A percentile compares a stretch with the other conserved stretches of the same genome.
phyloP scores from a whole-genome alignment of 225 moss, liverwort and hornwort genomes.

The Straminergon stramineum region DNA sequence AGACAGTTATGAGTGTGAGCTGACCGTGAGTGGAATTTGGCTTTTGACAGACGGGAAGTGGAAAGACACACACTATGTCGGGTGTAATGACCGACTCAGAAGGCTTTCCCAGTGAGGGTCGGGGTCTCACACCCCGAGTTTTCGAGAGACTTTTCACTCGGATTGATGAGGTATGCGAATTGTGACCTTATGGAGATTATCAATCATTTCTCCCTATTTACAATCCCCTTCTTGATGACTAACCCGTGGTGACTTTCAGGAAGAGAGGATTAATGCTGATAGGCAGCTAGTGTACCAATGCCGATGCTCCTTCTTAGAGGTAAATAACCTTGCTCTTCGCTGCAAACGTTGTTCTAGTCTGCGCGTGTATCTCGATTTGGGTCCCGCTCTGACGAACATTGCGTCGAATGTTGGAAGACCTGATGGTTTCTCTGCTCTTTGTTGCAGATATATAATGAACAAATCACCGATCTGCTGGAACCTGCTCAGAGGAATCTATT shows the following conservation, averaged over 20 bases:
- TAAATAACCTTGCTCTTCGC: not conserved
- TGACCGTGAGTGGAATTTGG: not conserved
- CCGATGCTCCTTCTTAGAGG: constrained; percentile 94
- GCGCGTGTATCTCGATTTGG: not conserved
- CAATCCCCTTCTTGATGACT: not conserved
- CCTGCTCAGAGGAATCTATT: constrained; percentile 72
- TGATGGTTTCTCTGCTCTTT: not conserved
- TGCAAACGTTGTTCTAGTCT: not conserved
- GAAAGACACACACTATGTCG: constrained; percentile 98
- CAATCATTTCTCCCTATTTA: not conserved
- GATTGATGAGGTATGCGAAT: constrained; percentile 58
- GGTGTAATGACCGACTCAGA: constrained; percentile 52
- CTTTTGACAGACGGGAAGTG: constrained; percentile 76
- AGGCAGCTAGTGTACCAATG: constrained; percentile 80
- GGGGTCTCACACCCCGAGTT: constrained; percentile 81
- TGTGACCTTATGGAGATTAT: not conserved
- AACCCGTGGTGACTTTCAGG: constrained; percentile 28
- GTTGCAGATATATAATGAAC: constrained; percentile 89
- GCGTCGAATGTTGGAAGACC: not conserved
- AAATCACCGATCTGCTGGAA: constrained; percentile 85
- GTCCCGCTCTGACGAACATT: no score
- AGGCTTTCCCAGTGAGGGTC: constrained; percentile 32
- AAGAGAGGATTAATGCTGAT: constrained; percentile 49
- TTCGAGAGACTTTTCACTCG: constrained; percentile 76
- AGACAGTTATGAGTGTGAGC: not conserved